Evolutionary conservation across 768 basidiomycete genomes (phyloP), one percentile per base, ranked within the genome.

Genomic region (Boletus rubescentipes): DNA sequence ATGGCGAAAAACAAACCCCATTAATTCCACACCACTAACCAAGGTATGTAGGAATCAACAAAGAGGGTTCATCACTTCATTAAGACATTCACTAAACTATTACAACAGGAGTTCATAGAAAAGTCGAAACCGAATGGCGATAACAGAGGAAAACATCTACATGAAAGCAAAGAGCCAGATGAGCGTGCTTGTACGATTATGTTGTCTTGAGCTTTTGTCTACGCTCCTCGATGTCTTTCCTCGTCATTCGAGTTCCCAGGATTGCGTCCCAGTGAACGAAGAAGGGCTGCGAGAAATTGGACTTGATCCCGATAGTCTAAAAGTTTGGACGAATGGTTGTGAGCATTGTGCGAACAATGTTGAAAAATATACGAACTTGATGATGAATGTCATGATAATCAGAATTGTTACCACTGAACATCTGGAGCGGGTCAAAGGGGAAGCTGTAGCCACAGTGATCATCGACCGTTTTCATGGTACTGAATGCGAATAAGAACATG

Each of bases 341-440:
- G 32, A 60, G 48, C 30, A 16, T 36, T n/a, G 26, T 9, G 10
- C 18, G 49, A 20, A 7, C 14, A 16, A 53, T 11, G 4, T 32
- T 3, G 23, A 46, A 10, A 35, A 20, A 1, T 4, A 26, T 14
- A 73, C 72, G 63, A 53, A 88, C 90, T 79, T 95, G 93, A 70
- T 98, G 96, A 66, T 98, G 96, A 55, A 98, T 97, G 70, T 98
- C 96, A 69, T 98, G 96, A 71, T 96, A 99, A 71, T 96, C 92
- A 1, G 94, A 89, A 68, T 93, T 97, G 68, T 99, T 99, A 4
- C 78, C 73, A 46, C 86, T 90, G 51, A 98, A 58, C 64, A 91
- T 64, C 70, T 98, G 96, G 26, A 94, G 72, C 0, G 95, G 97
- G 64, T 99, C 97, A 73, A 87, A 96, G 41, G 94, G 93, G 12